Conservation (phyloP, 768 basidiomycete genomes). For the Trametes cinnabarina region DNA sequence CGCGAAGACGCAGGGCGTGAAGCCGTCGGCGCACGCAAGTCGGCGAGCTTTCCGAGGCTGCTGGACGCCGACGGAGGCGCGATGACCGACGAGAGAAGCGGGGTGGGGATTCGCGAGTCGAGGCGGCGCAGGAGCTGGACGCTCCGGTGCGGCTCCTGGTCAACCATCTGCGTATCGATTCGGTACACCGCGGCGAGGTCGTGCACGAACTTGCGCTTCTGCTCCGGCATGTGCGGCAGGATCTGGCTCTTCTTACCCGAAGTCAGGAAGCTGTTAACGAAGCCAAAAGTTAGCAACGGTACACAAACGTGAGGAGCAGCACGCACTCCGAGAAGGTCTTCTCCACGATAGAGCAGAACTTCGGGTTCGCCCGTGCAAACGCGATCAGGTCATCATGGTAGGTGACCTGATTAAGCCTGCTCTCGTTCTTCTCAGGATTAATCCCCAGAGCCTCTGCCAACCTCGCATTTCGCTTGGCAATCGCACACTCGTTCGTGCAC, state of each 20-base stretch:
- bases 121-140: conserved; percentile 80
- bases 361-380: conserved; percentile 59
- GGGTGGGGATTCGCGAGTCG: conserved; percentile 76
- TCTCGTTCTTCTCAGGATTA: conserved; percentile 46
- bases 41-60: conserved; percentile 61
- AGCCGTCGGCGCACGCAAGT: conserved; percentile 40
- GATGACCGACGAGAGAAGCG: conserved; percentile 57
- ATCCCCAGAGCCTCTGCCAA: conserved; percentile 94
- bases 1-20: conserved; percentile 14
- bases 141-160: conserved; percentile 86
- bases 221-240: conserved; percentile 76
- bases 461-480: conserved; percentile 83
- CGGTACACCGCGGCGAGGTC: conserved; percentile 77
- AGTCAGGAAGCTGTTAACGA: conserved; percentile 52
- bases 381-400: conserved; percentile 64
- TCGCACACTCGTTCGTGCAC: conserved; percentile 80
- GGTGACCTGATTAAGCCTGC: conserved; percentile 36
- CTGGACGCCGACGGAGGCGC: conserved; percentile 25
- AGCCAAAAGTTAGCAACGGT: background rate
- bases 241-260: conserved; percentile 70
- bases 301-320: conserved; percentile 18
- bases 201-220: conserved; percentile 81
- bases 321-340: conserved; percentile 76
- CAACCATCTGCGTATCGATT: conserved; percentile 83
- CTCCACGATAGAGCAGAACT: conserved; percentile 74